Percentiles rank a stretch among this genome's conserved stretches.
Evolutionary conservation across 176 grass and related monocot species (phyloP).

Genomic region (Phragmites australis): DNA sequence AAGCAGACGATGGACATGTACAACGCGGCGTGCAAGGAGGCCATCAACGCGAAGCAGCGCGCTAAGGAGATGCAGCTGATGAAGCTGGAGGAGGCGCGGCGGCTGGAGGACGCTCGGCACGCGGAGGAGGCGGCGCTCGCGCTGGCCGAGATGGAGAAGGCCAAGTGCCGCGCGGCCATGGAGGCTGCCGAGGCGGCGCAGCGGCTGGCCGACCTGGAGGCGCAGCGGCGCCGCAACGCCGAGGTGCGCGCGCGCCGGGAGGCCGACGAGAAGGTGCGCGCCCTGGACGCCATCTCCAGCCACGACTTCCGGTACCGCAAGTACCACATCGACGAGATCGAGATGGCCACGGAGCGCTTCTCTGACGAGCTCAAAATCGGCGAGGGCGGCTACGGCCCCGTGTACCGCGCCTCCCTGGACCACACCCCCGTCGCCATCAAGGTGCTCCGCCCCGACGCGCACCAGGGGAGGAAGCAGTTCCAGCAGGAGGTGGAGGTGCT

Average conservation of each 20-base stretch:
- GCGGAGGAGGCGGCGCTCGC: conserved; percentile 71
- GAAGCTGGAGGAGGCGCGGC: conserved; percentile 75
- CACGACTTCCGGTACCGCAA: conserved; percentile 76
- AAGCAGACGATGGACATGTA: conserved; percentile 99
- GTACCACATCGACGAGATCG: conserved; percentile 91
- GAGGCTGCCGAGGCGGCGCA: conserved; percentile 78
- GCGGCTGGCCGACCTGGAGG: conserved; percentile 76
- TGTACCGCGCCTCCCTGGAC: conserved; percentile 77
- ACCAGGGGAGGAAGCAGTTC: conserved; percentile 89
- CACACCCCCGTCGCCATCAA: conserved; percentile 96
- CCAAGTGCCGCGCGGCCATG: conserved; percentile 70
- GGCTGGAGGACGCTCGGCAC: conserved; percentile 65
- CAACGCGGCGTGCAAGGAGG: conserved; percentile 88
- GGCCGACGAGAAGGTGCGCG: conserved; percentile 81
- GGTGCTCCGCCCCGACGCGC: conserved; percentile 72
- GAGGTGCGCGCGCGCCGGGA: conserved; percentile 78
- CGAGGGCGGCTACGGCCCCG: conserved; percentile 92
- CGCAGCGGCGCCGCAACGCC: conserved; percentile 67
- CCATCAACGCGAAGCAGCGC: conserved; percentile 74
- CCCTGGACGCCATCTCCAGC: conserved; percentile 52
- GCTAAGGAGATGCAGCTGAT: conserved; percentile 69
- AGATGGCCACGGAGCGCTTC: conserved; percentile 79
- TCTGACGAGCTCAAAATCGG: conserved; percentile 80
- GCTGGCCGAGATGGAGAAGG: conserved; percentile 75
- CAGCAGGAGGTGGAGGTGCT: conserved; percentile 97